These are phyloP conservation scores for Mortierella sp. DNA, from an alignment of 371 early-diverging fungal species.

Conservation along the genomic window DNA sequence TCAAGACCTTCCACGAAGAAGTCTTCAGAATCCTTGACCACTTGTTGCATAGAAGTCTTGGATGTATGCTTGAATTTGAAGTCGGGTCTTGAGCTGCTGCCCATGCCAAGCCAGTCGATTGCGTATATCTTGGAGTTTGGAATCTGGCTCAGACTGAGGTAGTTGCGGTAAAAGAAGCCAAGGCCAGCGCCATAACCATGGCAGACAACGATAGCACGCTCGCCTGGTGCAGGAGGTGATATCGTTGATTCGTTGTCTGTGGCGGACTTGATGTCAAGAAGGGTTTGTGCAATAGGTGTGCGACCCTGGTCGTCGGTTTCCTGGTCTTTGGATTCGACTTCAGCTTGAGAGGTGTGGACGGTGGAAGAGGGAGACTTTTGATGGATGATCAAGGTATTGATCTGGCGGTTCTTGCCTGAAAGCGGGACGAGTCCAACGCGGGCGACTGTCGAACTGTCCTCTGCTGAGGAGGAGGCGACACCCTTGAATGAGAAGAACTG, in stretches of 20 bases:
- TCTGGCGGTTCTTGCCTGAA: slow-evolving; percentile 47
- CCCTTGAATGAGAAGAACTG: slow-evolving; percentile 55
- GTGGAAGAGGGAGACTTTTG: slow-evolving; percentile 32
- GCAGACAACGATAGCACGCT: slow-evolving; percentile 77
- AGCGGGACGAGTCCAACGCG: slow-evolving; percentile 61
- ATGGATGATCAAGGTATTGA: slow-evolving; percentile 59
- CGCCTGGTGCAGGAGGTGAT: slow-evolving; percentile 43
- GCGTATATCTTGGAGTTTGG: slow-evolving; percentile 79
- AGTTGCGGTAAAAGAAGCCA: slow-evolving; percentile 91
- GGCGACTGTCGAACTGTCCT: slow-evolving; percentile 49
- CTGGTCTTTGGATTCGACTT: slow-evolving; percentile 40
- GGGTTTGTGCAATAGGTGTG: slow-evolving; percentile 51
- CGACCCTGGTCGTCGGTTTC: slow-evolving; percentile 52
- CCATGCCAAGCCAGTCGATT: slow-evolving; percentile 94
- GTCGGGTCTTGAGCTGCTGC: slow-evolving; percentile 79
- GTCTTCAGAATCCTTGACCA: slow-evolving; percentile 69
- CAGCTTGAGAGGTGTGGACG: slow-evolving; percentile 21
- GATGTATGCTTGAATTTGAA: slow-evolving; percentile 67
- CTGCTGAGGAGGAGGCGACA: slow-evolving; percentile 36
- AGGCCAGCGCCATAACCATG: slow-evolving; percentile 96
- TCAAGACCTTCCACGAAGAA: slow-evolving; percentile 95
- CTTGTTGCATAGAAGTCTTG: slow-evolving; percentile 52
- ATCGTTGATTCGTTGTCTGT: slow-evolving; percentile 40
- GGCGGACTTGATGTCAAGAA: slow-evolving; percentile 38
- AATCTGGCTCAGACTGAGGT: slow-evolving; percentile 70